These are phyloP conservation scores for Ceratobasidium theobromae DNA, from an alignment of 1,284 basidiomycete species.

Conservation along the genomic window DNA sequence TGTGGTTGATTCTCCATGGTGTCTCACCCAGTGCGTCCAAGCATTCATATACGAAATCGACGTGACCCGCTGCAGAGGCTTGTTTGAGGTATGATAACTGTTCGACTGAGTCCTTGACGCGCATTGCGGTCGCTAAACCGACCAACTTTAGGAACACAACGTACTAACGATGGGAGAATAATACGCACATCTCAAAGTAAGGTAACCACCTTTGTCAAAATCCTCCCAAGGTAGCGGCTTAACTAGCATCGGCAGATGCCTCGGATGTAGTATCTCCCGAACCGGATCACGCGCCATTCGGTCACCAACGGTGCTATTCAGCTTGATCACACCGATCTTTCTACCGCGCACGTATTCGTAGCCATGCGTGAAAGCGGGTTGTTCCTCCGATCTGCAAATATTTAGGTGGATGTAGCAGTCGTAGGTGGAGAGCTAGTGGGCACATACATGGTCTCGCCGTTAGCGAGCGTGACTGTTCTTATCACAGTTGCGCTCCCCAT, in stretches of 20 bases:
- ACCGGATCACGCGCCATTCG: conserved; percentile 78
- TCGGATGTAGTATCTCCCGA: conserved; percentile 81
- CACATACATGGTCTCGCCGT: conserved; percentile 22
- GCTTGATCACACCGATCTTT: conserved; percentile 86
- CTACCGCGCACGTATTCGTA: conserved; percentile 94
- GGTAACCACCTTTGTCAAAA: conserved; percentile 82
- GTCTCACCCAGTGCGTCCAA: conserved; percentile 90
- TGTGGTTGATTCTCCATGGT: conserved; percentile 87
- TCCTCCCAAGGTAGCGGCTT: conserved; percentile 86
- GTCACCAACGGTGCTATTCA: conserved; percentile 81
- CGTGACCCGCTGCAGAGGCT: conserved; percentile 72
- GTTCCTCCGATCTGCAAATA: conserved; percentile 66
- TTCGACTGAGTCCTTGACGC: conserved; percentile 89
- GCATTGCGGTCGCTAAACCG: conserved; percentile 75
- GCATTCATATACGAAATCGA: conserved; percentile 86
- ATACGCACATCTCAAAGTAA: conserved; percentile 68
- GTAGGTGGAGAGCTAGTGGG: neutral
- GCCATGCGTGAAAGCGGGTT: conserved; percentile 89
- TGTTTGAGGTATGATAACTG: conserved; percentile 79
- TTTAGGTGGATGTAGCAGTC: neutral
- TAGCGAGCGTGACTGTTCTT: conserved; percentile 56
- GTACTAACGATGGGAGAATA: neutral
- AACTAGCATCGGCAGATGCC: conserved; percentile 94
- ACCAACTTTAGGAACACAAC: conserved; percentile 16
- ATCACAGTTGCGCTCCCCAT: conserved; percentile 84